Percentiles rank a stretch among this genome's conserved stretches.
phyloP scores from a whole-genome alignment of 768 basidiomycete genomes.

The Mycena albidolilacea region DNA sequence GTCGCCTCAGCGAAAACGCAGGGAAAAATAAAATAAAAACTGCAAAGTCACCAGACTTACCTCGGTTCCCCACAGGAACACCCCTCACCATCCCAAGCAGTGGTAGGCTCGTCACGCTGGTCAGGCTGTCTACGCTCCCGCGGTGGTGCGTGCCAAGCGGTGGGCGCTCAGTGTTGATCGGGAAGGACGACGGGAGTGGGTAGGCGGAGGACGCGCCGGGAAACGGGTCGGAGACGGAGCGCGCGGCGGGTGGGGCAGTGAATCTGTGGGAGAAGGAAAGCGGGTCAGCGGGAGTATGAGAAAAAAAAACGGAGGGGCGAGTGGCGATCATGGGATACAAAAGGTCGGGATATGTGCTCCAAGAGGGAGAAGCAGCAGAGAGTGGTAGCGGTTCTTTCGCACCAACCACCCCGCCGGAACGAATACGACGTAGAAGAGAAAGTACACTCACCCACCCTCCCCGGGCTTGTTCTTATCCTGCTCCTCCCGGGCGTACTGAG shows the following conservation, averaged over 20 bases:
- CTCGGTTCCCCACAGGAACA: conserved; percentile 63
- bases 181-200: conserved; percentile 33
- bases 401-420: not conserved
- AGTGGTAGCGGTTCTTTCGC: no score
- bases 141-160: conserved; percentile 30
- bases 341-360: no score
- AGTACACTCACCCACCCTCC: conserved; percentile 3
- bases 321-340: not conserved
- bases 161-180: conserved; percentile 29
- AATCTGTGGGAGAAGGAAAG: not conserved
- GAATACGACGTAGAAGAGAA: not conserved
- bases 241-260: conserved; percentile 17
- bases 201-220: not conserved
- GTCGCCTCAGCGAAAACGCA: not conserved
- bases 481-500: conserved; percentile 17
- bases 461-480: not conserved
- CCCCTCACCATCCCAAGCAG: conserved; percentile 61
- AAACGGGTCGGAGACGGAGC: conserved; percentile 38
- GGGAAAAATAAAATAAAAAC: conserved; percentile 12
- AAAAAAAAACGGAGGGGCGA: not conserved
- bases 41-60: conserved; percentile 45
- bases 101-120: conserved; percentile 67
- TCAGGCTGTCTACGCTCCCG: conserved; percentile 40
- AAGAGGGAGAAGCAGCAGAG: no score
- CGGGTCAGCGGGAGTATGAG: not conserved